Base-by-base conservation (phyloP, 2,329 filamentous ascomycete genomes). In the Cylindrodendrum hubeiense region DNA sequence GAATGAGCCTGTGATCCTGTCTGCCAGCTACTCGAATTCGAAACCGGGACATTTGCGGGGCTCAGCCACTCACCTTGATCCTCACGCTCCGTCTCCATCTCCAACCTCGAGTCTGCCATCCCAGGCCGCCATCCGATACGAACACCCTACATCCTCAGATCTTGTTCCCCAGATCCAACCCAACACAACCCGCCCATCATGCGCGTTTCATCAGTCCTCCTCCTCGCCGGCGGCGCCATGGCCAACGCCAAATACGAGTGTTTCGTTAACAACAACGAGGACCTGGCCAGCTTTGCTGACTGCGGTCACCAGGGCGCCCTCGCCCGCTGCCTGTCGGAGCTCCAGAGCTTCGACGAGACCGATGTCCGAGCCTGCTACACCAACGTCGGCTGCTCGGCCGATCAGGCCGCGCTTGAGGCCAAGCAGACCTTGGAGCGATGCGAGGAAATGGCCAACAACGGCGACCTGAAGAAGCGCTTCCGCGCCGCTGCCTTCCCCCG, bases 261-360 rank as follows among this genome's bases (percentile, higher is more conserved):
- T 71, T 72, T 87, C 58, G 74, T 75, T 53, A 66, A 74, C 56
- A 76, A 81, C 67, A 77, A 80, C 66, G 59, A 67, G 24, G 76
- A 81, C 53, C 78, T 87, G 52, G 81, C 83, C 50, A 67, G 62
- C 17, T 74, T 76, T 41, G 78, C 84, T 15, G 77, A 78, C 57
- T 87, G 85, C 74, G 84, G 83, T 50, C 74, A 84, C 70, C 73
- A 74, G 61, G 77, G 75, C 60, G 77, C 80, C 41, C 78, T 87
- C 67, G 73, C 76, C 55, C 63, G 77, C 70, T 88, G 85, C 75
- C 77, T 88, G 53, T 65, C 71, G 10, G 67, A 73, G 34, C 76
- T 80, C 30, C 66, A 78, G 57, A 66, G 74, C 67, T 68, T 78
- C 62, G 70, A 74, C 50, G 54, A 74, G 15, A 57, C 65, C 19